These are phyloP conservation scores for Aspergillus baeticus DNA, from an alignment of 495 filamentous ascomycete species.

Conservation along the genomic window DNA sequence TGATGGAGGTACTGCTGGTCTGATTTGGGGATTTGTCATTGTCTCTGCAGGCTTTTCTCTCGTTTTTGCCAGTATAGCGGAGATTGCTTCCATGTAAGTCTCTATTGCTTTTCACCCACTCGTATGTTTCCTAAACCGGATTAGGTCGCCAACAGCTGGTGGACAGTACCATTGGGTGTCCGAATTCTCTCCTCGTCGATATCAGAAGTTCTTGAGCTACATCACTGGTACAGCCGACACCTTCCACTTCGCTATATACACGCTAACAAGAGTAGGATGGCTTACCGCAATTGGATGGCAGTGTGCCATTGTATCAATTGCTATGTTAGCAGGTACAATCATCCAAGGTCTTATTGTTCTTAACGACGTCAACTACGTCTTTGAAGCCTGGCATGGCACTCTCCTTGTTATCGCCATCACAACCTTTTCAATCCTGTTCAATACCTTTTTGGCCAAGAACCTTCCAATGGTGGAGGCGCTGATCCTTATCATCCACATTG, in stretches of 20 bases:
- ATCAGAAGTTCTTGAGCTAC: constrained; percentile 59
- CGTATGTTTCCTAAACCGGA: neutral
- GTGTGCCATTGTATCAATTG: constrained; percentile 50
- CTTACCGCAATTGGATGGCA: constrained; percentile 61
- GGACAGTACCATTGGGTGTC: constrained; percentile 61
- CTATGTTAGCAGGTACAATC: constrained; percentile 55
- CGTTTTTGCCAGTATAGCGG: constrained; percentile 52
- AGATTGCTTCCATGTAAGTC: constrained; percentile 57
- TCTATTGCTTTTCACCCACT: neutral
- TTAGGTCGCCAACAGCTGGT: constrained; percentile 48
- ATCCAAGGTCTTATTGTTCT: constrained; percentile 61
- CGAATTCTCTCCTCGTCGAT: constrained; percentile 53
- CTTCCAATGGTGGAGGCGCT: constrained; percentile 58
- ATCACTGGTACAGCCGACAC: constrained; percentile 42
- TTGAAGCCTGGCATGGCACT: constrained; percentile 59
- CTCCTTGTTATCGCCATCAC: constrained; percentile 55
- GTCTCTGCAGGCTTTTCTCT: constrained; percentile 46
- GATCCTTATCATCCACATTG: constrained; percentile 59
- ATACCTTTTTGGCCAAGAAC: constrained; percentile 50
- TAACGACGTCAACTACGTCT: constrained; percentile 43
- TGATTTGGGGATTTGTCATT: constrained; percentile 57
- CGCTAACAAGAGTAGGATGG: constrained; percentile 45
- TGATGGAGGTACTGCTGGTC: constrained; percentile 55
- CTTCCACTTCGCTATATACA: neutral
- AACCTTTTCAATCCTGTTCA: constrained; percentile 51